phyloP scores from a whole-genome alignment of 2,329 filamentous ascomycete species.

The Venturia carpophila region DNA sequence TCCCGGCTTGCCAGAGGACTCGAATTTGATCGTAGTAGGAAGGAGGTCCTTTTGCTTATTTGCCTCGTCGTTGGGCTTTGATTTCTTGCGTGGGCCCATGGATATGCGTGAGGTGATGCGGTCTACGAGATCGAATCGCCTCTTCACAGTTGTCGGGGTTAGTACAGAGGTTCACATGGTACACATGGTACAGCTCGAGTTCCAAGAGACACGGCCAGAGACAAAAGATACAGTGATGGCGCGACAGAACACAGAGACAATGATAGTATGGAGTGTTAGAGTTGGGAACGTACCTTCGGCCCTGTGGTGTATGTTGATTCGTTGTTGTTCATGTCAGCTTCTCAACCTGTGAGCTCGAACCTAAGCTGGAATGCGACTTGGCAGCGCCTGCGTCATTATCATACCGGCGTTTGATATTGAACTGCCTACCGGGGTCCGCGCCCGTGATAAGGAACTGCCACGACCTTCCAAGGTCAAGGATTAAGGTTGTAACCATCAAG shows the following conservation, averaged over 20 bases:
- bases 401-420: too few species aligned
- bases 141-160: slow-evolving; percentile 15
- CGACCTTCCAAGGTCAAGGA: too few species aligned
- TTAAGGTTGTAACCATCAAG: too few species aligned
- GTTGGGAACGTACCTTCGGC: slow-evolving; percentile 4
- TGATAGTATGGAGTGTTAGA: not conserved
- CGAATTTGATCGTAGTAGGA: not conserved
- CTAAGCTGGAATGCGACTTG: too few species aligned
- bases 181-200: not conserved
- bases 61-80: slow-evolving; percentile 32
- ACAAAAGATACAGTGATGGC: not conserved
- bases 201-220: not conserved
- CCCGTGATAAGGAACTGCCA: too few species aligned
- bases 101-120: slow-evolving; percentile 16
- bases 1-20: not conserved
- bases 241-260: not conserved
- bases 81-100: slow-evolving; percentile 37
- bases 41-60: slow-evolving; percentile 16
- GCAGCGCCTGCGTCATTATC: not conserved
- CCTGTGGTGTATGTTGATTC: not conserved
- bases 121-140: slow-evolving; percentile 18
- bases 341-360: not conserved
- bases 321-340: slow-evolving; percentile 1
- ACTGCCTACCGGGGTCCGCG: too few species aligned
- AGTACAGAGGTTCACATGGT: slow-evolving; percentile 1